Conservation (phyloP, 164 flowering plant genomes). For the Saururus chinensis region DNA sequence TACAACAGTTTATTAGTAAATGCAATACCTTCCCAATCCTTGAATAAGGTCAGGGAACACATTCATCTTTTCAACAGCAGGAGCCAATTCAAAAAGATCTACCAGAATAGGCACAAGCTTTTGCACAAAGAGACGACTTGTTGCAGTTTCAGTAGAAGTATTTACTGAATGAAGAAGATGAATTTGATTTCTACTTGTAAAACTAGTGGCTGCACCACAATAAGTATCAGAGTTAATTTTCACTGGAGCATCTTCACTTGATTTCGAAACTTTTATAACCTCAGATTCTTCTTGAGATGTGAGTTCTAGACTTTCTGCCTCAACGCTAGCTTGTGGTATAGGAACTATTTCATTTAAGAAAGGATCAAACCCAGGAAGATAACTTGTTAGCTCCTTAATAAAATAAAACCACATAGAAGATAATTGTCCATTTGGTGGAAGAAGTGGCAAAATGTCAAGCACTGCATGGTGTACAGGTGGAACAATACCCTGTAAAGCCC, state of each 20-base stretch:
- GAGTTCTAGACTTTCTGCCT: conserved; percentile 12
- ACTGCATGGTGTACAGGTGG: conserved; percentile 71
- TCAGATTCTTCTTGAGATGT: conserved; percentile 7
- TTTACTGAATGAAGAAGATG: conserved; percentile 15
- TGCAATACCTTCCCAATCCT: conserved; percentile 72
- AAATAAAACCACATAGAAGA: conserved; percentile 76
- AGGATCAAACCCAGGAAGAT: conserved; percentile 61
- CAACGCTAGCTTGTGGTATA: conserved; percentile 16
- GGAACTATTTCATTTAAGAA: conserved; percentile 25
- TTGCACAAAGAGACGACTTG: conserved; percentile 52
- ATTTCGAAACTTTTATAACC: conserved; percentile 3
- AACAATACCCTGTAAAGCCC: conserved; percentile 52
- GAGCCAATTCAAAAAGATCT: conserved; percentile 58
- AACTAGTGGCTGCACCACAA: conserved; percentile 27
- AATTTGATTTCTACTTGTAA: conserved; percentile 16
- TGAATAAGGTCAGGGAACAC: conserved; percentile 68
- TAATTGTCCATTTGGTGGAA: conserved; percentile 59
- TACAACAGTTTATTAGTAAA: no score
- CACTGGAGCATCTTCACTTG: conserved; percentile 14
- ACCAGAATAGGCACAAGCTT: conserved; percentile 77
- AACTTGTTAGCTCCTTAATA: conserved; percentile 47
- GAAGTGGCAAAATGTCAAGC: conserved; percentile 62
- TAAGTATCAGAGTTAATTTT: conserved; percentile 15
- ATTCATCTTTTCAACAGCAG: conserved; percentile 48
- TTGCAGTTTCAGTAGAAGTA: conserved; percentile 12